Evolutionary conservation across 768 basidiomycete genomes (phyloP).

Genomic region (Calocybe cyanea): DNA sequence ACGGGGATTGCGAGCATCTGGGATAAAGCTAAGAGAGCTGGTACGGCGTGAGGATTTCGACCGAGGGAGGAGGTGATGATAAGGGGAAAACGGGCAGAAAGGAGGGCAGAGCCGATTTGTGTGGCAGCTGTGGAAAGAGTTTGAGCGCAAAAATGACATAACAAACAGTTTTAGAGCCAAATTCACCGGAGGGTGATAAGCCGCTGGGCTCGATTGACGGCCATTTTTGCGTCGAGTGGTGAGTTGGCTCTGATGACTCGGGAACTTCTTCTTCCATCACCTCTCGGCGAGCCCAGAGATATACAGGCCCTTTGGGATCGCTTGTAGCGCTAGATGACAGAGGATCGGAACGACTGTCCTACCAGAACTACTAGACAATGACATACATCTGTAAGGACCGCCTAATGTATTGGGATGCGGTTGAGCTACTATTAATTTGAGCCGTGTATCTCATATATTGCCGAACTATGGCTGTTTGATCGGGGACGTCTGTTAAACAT

Average conservation of each 20-base stretch:
- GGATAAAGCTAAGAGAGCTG: conserved; percentile 44
- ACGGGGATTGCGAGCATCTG: conserved; percentile 52
- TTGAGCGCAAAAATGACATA: neutral
- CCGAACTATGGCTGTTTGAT: conserved; percentile 66
- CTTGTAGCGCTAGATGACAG: conserved; percentile 50
- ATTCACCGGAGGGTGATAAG: conserved; percentile 35
- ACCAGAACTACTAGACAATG: neutral
- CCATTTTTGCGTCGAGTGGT: conserved; percentile 37
- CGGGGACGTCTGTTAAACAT: conserved; percentile 51
- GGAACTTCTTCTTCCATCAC: conserved; percentile 63
- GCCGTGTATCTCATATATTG: conserved; percentile 71
- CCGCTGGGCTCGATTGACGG: conserved; percentile 47
- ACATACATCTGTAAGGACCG: conserved; percentile 64
- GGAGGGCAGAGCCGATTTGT: conserved; percentile 45
- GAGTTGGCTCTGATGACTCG: conserved; percentile 26
- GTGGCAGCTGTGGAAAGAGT: conserved; percentile 23
- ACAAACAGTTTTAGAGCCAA: too few species aligned
- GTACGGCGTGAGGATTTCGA: conserved; percentile 45
- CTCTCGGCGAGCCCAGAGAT: conserved; percentile 72
- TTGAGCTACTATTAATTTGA: conserved; percentile 54
- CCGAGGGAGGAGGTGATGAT: conserved; percentile 66
- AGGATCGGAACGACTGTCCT: neutral
- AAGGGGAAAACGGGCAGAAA: conserved; percentile 49
- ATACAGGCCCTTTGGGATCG: conserved; percentile 69
- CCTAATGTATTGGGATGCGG: conserved; percentile 45